These are phyloP conservation scores for Plasmopara viticola DNA, from an alignment of 352 stramenopile species.

Conservation along the genomic window DNA sequence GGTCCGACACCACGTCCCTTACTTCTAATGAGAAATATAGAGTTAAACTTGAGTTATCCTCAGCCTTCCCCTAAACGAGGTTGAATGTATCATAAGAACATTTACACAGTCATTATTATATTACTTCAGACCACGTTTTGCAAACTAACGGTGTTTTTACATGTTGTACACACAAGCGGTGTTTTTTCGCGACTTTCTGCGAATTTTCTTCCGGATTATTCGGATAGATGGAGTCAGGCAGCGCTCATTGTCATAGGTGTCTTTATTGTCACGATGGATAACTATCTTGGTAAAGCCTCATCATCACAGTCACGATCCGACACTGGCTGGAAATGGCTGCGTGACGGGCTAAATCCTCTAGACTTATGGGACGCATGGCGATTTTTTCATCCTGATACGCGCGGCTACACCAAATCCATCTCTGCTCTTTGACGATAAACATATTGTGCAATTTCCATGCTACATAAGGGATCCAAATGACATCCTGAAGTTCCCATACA, in stretches of 20 bases:
- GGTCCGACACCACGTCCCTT: conserved; percentile 4
- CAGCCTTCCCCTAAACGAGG: conserved; percentile 7
- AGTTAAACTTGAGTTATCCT: conserved; percentile 9
- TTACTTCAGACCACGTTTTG: conserved; percentile 6
- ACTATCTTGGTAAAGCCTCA: conserved; percentile 1
- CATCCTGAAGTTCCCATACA: conserved; percentile 14
- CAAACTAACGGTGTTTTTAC: conserved; percentile 1
- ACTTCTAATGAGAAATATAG: background rate
- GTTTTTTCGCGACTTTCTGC: conserved; percentile 1
- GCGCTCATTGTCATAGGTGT: conserved; percentile 4
- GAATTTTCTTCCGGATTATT: background rate
- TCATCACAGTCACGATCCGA: background rate
- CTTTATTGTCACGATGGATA: conserved; percentile 9
- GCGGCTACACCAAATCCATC: conserved; percentile 11
- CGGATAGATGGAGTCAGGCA: background rate
- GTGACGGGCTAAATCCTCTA: conserved; percentile 6
- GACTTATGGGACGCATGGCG: conserved; percentile 11
- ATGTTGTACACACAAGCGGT: conserved; percentile 9
- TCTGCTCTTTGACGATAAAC: conserved; percentile 13
- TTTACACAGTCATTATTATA: conserved; percentile 13
- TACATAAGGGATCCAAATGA: conserved; percentile 9
- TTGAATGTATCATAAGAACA: conserved; percentile 6
- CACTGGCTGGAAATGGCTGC: conserved; percentile 2
- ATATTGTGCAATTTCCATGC: conserved; percentile 6
- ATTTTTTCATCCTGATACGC: conserved; percentile 4